phyloP scores from a whole-genome alignment of 129 eudicot genomes.

The Chrysanthemum makinoi region DNA sequence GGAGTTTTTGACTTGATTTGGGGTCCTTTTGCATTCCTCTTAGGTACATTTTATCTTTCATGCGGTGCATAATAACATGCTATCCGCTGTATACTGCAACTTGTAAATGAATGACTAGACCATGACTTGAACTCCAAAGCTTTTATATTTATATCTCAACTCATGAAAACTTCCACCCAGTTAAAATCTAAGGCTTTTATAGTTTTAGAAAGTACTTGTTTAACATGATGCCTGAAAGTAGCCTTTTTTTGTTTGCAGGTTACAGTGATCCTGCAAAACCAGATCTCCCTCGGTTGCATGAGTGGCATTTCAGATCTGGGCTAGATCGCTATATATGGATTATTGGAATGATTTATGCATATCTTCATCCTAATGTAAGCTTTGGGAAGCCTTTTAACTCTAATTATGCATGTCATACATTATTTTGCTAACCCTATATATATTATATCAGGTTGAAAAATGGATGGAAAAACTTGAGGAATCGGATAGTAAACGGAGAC shows the following conservation, averaged over 20 bases:
- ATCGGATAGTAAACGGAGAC: conserved; percentile 65
- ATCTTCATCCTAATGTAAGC: conserved; percentile 82
- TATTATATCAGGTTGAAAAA: conserved; percentile 66
- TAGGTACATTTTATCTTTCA: conserved; percentile 45
- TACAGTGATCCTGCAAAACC: conserved; percentile 95
- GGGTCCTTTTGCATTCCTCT: conserved; percentile 66
- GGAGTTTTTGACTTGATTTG: conserved; percentile 80
- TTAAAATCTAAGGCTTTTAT: not conserved
- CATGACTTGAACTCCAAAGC: not conserved
- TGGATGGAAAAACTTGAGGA: conserved; percentile 98
- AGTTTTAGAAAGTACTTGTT: not conserved
- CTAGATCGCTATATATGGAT: conserved; percentile 97
- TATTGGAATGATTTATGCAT: conserved; percentile 92
- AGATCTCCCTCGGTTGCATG: conserved; percentile 81
- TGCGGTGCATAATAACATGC: not conserved
- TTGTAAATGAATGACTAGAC: conserved; percentile 6
- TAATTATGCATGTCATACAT: not conserved
- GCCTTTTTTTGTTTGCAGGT: conserved; percentile 43
- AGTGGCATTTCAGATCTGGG: conserved; percentile 97
- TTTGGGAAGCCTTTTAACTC: conserved; percentile 4
- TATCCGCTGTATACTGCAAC: not conserved
- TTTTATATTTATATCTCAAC: no score
- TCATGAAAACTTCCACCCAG: no score
- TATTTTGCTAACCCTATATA: conserved; percentile 8
- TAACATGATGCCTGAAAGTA: conserved; percentile 19